phyloP scores from a whole-genome alignment of 306 rosid species.

The Acmispon strigosus region DNA sequence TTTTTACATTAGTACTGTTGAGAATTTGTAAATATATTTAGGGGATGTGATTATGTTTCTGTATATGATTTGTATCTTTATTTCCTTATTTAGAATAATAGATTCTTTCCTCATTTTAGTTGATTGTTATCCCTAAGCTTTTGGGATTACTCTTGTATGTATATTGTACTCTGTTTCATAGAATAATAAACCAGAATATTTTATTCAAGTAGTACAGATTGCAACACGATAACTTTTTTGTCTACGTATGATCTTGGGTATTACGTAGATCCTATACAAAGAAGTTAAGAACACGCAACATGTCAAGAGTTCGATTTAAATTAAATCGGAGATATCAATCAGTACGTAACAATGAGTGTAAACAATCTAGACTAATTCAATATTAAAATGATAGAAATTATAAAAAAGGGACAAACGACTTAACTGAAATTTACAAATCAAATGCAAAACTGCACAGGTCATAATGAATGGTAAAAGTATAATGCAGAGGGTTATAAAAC shows the following conservation, averaged over 20 bases:
- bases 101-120: no score
- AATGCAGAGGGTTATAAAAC: background rate
- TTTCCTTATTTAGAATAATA: no score
- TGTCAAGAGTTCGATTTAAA: background rate
- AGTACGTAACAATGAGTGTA: background rate
- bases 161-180: no score
- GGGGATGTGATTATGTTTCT: no score
- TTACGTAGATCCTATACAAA: background rate
- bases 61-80: no score
- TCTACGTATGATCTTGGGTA: background rate
- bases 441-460: background rate
- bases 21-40: no score
- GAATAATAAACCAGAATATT: no score
- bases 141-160: no score
- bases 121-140: no score
- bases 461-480: background rate
- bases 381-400: background rate
- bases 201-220: no score
- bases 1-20: no score
- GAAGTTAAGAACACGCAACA: background rate
- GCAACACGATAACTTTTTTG: no score
- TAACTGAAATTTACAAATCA: slow-evolving; percentile 2
- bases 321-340: background rate
- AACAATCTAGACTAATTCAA: slow-evolving; percentile 4
- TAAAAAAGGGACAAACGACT: background rate